Base-by-base conservation (phyloP, 1,284 basidiomycete genomes). In the Coniferiporia weirii region DNA sequence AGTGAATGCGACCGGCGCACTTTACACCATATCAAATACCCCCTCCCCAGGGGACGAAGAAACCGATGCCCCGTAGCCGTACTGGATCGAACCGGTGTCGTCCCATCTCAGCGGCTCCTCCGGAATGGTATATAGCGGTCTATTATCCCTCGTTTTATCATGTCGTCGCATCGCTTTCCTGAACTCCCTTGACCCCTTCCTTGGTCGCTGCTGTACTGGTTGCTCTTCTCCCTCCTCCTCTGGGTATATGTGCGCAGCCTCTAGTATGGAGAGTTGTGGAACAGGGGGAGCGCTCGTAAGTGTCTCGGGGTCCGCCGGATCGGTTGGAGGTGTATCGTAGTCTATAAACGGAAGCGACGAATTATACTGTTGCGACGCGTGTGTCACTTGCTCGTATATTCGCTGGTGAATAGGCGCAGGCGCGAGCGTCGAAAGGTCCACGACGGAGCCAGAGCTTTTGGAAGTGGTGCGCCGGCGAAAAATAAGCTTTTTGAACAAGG, bases 321-420 rank as follows among this genome's bases (percentile, higher is more conserved):
- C 51, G 32, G 56, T 48, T 34, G 53, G 45, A n/a, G 57, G 52
- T 19, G 53, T 54, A n/a, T 54, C 57, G 45, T 32, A 54, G 20
- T 59, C 52, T 17, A 36, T 17, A 20, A 27, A 17, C 10, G 52
- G 34, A 10, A 53, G 36, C 17, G 57, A 45, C 12, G 52, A 40
- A 43, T 59, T 52, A 22, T 54, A 54, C 22, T 52, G 22, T 12
- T 52, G 51, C n/a, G 52, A 49, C 9, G 47, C 38, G 35, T 51
- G 45, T 15, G 54, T 44, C 8, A 48, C 44, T 8, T 51, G 51
- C 13, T 27, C 27, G 35, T 54, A 35, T n/a, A 54, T 9, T 8
- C 40, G 51, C n/a, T 19, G 47, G 9, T 52, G 57, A 5, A 49
- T 46, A 6, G 57, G 57, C n/a, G 54, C 38, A 4, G 52, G 52